Base-by-base conservation (phyloP, 2,329 filamentous ascomycete species). In the Exophiala bonariae region DNA sequence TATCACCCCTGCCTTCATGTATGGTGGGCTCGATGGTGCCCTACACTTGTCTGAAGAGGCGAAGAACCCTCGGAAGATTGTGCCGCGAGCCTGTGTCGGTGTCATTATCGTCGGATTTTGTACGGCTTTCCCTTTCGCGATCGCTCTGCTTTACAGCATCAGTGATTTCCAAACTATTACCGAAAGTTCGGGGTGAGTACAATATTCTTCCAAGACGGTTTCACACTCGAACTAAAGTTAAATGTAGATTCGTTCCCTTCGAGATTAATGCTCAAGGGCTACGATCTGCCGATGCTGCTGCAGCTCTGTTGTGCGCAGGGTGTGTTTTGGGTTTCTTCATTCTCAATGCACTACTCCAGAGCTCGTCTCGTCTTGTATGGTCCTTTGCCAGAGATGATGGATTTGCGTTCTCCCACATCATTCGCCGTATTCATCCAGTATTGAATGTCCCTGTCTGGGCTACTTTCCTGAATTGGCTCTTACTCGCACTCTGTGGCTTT, bases 311-410 rank as follows among this genome's bases (percentile, higher is more conserved):
- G 54, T 73, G 70, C n/a, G 73, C 64, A 9, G 68, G 71, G 1
- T 68, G 69, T 0, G 64, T 81, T 83, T 60, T 80, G 17, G 65
- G 71, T 0, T 63, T 81, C 0, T 81, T 81, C 59, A 77, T 78
- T 34, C 71, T 80, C 62, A 80, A 80, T 49, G 77, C 77, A 28
- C 45, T 81, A 1, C 75, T 76, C 1, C 77, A 80, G 56, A 77
- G 76, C 2, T 66, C 72, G 2, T 79, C 76, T 0, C 73, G 77
- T 2, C 59, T 80, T 11, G 76, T 68, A 7, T 74, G 66, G 59
- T 68, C 71, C 5, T 74, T 75, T 47, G 67, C 70, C 10, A 64
- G 70, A 22, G 71, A 76, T 49, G 62, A 66, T 17, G 67, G 59
- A 4, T 51, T 67, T 6, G 62, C 64, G 0, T 65, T 66, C 42